These are phyloP conservation scores for Yarrowia sp. DNA, from an alignment of 805 yeast species.

Conservation along the genomic window DNA sequence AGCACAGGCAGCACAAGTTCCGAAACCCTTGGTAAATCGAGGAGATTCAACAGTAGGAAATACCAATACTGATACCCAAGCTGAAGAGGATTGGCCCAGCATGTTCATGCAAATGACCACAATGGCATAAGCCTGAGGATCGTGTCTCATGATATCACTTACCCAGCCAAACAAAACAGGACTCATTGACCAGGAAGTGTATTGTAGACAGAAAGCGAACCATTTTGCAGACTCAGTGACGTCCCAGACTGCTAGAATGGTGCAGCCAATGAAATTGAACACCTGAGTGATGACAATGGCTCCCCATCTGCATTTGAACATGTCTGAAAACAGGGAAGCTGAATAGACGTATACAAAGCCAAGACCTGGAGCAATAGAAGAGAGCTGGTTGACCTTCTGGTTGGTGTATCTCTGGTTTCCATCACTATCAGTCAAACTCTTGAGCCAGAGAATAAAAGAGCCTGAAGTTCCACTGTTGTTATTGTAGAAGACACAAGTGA, in stretches of 20 bases:
- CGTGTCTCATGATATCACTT: constrained; percentile 53
- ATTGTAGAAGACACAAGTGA: constrained; percentile 63
- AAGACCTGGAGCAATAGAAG: constrained; percentile 56
- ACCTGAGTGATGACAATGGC: constrained; percentile 38
- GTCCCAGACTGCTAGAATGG: constrained; percentile 54
- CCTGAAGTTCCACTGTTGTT: constrained; percentile 53
- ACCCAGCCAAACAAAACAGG: constrained; percentile 58
- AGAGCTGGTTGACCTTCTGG: constrained; percentile 43
- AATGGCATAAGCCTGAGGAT: constrained; percentile 51
- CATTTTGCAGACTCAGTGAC: constrained; percentile 56
- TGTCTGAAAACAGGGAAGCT: constrained; percentile 43
- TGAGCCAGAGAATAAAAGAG: constrained; percentile 60
- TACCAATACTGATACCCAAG: constrained; percentile 50
- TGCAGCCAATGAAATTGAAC: constrained; percentile 52
- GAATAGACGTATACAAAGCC: constrained; percentile 46
- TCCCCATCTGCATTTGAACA: constrained; percentile 53
- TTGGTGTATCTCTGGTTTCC: neutral
- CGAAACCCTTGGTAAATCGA: constrained; percentile 34
- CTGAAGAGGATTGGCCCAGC: constrained; percentile 55
- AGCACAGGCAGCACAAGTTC: constrained; percentile 31
- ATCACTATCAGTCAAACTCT: neutral
- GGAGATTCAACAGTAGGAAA: constrained; percentile 40
- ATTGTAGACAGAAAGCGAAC: constrained; percentile 57
- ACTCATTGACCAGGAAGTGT: constrained; percentile 59
- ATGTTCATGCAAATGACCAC: constrained; percentile 50